These are phyloP conservation scores for Ophiobolus disseminans DNA, from an alignment of 2,329 filamentous ascomycete species.

Conservation along the genomic window DNA sequence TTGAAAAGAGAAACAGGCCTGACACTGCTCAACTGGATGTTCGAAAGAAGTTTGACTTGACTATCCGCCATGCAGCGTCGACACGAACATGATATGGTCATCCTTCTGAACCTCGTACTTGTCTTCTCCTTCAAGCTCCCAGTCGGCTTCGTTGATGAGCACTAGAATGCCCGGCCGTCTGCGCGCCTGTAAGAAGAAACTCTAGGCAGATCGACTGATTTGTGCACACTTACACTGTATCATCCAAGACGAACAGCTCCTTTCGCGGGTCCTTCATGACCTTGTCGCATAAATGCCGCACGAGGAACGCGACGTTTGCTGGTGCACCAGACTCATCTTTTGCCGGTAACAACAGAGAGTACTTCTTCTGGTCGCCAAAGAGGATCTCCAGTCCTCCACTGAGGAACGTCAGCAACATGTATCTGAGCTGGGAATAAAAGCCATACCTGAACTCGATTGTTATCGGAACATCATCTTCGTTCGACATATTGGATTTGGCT, in stretches of 20 bases:
- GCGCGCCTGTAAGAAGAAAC: conserved; percentile 23
- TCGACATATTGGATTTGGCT: conserved; percentile 20
- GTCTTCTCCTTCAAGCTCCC: conserved; percentile 96
- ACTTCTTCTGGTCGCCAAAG: conserved; percentile 81
- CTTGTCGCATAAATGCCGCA: conserved; percentile 78
- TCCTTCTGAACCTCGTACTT: conserved; percentile 80
- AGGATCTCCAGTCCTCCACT: conserved; percentile 93
- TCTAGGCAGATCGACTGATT: neutral
- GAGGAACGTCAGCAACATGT: conserved; percentile 13
- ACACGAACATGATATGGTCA: conserved; percentile 95
- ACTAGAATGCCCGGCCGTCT: conserved; percentile 96
- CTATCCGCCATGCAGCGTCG: conserved; percentile 92
- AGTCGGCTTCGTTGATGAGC: conserved; percentile 96
- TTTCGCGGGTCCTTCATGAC: conserved; percentile 84
- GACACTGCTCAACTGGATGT: no score
- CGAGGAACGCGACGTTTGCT: conserved; percentile 76
- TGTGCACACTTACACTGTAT: conserved; percentile 73
- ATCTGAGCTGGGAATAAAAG: conserved; percentile 6
- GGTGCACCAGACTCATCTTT: conserved; percentile 65
- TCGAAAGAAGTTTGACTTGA: neutral
- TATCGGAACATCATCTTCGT: conserved; percentile 59
- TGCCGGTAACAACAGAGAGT: conserved; percentile 72
- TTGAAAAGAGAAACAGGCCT: no score
- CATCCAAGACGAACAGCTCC: conserved; percentile 88
- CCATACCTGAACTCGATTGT: conserved; percentile 78